Percentiles rank a stretch among this genome's conserved stretches.
Conservation (phyloP, 768 basidiomycete species). For the Lentinula lateritia region DNA sequence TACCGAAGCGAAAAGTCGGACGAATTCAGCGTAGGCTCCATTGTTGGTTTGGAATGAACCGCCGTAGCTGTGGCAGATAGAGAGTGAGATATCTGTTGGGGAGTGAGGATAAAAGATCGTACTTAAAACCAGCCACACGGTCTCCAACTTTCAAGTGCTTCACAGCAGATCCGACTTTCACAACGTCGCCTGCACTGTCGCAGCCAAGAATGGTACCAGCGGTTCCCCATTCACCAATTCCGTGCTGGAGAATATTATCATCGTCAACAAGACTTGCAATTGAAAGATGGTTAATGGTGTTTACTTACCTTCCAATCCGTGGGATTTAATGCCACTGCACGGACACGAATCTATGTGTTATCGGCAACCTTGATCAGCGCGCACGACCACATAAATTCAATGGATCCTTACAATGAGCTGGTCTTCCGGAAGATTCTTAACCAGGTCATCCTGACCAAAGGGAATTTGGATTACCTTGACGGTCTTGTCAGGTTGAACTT, state of each 20-base stretch:
- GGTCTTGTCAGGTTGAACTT: background rate
- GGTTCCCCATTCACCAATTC: conserved; percentile 1
- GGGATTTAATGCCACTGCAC: conserved; percentile 3
- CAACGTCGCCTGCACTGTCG: conserved; percentile 3
- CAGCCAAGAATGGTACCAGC: conserved; percentile 2
- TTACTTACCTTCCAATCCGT: conserved; percentile 3
- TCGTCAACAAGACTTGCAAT: background rate
- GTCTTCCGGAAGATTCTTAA: conserved; percentile 1
- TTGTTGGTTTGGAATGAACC: conserved; percentile 3
- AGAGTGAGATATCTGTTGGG: background rate
- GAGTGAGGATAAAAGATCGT: background rate
- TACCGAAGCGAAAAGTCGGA: background rate
- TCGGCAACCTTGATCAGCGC: background rate
- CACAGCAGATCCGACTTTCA: conserved; percentile 5
- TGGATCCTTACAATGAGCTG: background rate
- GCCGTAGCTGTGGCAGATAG: background rate
- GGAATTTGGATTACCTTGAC: conserved; percentile 3
- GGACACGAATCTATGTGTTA: conserved; percentile 2
- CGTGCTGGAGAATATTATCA: background rate
- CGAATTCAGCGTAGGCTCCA: conserved; percentile 2
- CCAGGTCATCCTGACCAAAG: conserved; percentile 1
- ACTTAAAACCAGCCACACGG: conserved; percentile 4
- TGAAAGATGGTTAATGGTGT: no score
- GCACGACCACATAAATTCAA: background rate
- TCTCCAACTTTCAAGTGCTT: conserved; percentile 7